These are phyloP conservation scores for Tagetes erecta DNA, from an alignment of 129 eudicot species.

Conservation along the genomic window DNA sequence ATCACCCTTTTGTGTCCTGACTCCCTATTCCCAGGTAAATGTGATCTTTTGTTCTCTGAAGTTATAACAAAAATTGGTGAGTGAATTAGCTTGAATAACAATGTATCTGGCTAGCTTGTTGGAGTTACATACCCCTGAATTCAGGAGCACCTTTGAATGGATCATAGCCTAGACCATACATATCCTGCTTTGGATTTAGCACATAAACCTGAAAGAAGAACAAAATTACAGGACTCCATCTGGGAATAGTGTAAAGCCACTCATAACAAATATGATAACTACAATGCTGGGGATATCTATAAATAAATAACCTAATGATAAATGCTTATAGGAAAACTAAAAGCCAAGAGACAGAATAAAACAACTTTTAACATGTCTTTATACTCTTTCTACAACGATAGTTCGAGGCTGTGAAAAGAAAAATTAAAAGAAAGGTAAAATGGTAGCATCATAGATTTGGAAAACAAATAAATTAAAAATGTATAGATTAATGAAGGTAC, in stretches of 20 bases:
- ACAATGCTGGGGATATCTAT: slow-evolving; percentile 9
- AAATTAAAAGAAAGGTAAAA: slow-evolving; percentile 4
- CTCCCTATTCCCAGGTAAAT: slow-evolving; percentile 49
- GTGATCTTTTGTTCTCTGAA: slow-evolving; percentile 77
- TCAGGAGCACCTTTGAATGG: slow-evolving; percentile 96
- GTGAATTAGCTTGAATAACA: slow-evolving; percentile 13
- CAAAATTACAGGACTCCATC: slow-evolving; percentile 1
- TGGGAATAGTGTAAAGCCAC: not conserved
- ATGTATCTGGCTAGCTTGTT: slow-evolving; percentile 3
- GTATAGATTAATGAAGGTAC: not conserved
- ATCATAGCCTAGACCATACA: slow-evolving; percentile 96
- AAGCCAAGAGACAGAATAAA: not conserved
- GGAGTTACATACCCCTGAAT: slow-evolving; percentile 74
- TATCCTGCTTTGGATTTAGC: slow-evolving; percentile 84
- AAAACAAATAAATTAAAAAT: no score
- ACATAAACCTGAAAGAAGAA: slow-evolving; percentile 64
- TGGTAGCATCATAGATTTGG: not conserved
- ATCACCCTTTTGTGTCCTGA: slow-evolving; percentile 39
- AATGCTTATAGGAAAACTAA: no score
- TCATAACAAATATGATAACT: slow-evolving; percentile 1
- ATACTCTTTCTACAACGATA: not conserved
- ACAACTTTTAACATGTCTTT: not conserved
- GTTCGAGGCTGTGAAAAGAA: not conserved
- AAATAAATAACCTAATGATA: no score
- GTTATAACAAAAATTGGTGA: slow-evolving; percentile 25